These are phyloP conservation scores for Pneumocystis carinii DNA, from an alignment of 1,139 yeast genomes.

Conservation along the genomic window DNA sequence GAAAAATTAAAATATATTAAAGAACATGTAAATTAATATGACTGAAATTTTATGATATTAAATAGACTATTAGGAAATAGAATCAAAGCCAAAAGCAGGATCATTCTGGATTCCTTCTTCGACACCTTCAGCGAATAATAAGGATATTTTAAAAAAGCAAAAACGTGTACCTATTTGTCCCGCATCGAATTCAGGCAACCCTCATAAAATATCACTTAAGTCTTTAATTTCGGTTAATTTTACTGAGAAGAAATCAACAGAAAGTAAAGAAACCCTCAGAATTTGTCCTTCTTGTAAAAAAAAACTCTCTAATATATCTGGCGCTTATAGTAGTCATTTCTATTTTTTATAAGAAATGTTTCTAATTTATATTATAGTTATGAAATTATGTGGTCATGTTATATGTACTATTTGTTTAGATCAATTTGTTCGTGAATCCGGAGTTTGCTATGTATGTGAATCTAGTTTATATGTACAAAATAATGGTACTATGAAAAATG, in stretches of 20 bases:
- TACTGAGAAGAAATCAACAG: neutral
- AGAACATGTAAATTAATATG: neutral
- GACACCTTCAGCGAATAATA: conserved; percentile 5
- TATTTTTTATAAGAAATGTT: neutral
- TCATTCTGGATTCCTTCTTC: conserved; percentile 13
- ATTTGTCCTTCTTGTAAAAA: conserved; percentile 15
- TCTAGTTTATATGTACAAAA: conserved; percentile 7
- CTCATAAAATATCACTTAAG: conserved; percentile 13
- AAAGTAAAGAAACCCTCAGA: conserved; percentile 1
- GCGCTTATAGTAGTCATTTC: conserved; percentile 11
- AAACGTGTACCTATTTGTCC: conserved; percentile 12
- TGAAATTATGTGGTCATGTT: conserved; percentile 15
- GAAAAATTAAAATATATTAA: neutral
- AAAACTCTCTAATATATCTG: conserved; percentile 10
- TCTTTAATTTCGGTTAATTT: conserved; percentile 11
- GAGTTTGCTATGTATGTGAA: conserved; percentile 13
- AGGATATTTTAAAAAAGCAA: conserved; percentile 1
- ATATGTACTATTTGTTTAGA: conserved; percentile 14
- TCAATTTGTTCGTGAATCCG: conserved; percentile 11
- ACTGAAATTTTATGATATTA: neutral
- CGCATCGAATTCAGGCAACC: conserved; percentile 9
- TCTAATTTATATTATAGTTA: conserved; percentile 5
- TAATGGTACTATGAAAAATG: neutral
- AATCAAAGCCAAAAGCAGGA: neutral
- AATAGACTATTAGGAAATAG: neutral